Percentiles rank a stretch among this genome's conserved stretches.
Conservation (phyloP, 371 early-diverging fungal genomes). For the Capniomyces stellatus region DNA sequence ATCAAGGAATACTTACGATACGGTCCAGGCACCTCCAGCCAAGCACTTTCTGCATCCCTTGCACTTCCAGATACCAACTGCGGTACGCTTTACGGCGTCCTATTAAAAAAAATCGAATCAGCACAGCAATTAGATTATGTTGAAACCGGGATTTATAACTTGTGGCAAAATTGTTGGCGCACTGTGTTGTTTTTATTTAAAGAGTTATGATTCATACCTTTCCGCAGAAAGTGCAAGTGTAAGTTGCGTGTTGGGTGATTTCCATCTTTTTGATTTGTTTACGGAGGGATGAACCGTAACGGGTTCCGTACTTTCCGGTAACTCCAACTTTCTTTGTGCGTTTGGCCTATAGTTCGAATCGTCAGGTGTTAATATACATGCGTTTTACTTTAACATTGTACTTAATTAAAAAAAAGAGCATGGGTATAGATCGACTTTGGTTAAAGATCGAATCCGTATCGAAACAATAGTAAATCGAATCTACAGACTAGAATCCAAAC, state of each 20-base stretch:
- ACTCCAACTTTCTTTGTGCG: slow-evolving; percentile 99
- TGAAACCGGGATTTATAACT: too few relatives aligned
- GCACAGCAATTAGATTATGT: too few relatives aligned
- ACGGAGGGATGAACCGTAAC: slow-evolving; percentile 99
- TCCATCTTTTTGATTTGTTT: slow-evolving; percentile 99
- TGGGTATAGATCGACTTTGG: too few relatives aligned
- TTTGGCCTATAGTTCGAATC: too few relatives aligned
- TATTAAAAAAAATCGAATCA: neutral
- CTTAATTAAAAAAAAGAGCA: too few relatives aligned
- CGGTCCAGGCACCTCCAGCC: slow-evolving; percentile 99
- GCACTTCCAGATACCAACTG: slow-evolving; percentile 99
- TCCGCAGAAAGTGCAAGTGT: slow-evolving; percentile 99
- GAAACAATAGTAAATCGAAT: too few relatives aligned
- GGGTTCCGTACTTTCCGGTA: slow-evolving; percentile 99
- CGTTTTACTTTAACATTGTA: too few relatives aligned
- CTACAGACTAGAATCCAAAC: too few relatives aligned
- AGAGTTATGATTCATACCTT: slow-evolving; percentile 21
- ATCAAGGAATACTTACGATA: slow-evolving; percentile 35
- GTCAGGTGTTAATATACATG: too few relatives aligned
- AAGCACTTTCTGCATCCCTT: slow-evolving; percentile 88
- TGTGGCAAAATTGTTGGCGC: too few relatives aligned
- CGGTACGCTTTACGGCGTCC: slow-evolving; percentile 89
- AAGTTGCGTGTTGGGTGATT: slow-evolving; percentile 98
- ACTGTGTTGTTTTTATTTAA: too few relatives aligned
- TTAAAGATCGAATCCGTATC: too few relatives aligned